phyloP scores from a whole-genome alignment of 371 early-diverging fungal species.

The Haplosporangium sp. region DNA sequence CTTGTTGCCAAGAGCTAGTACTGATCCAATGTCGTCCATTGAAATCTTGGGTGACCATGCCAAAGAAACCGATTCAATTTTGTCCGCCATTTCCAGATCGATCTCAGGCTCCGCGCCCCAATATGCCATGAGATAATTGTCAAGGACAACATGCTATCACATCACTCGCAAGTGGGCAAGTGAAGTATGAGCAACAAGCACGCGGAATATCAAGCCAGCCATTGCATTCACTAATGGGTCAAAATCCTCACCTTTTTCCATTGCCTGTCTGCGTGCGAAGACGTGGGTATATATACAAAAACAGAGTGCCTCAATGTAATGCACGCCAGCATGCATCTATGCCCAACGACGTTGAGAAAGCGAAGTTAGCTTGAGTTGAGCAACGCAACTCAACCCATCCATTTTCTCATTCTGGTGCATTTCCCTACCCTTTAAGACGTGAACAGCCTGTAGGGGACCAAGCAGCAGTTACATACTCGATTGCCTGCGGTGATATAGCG shows the following conservation, averaged over 20 bases:
- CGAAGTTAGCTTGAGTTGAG: neutral
- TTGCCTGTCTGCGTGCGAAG: conserved; percentile 19
- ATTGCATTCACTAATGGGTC: neutral
- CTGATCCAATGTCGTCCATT: conserved; percentile 27
- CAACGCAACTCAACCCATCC: too few species aligned
- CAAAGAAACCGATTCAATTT: conserved; percentile 32
- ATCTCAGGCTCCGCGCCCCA: conserved; percentile 23
- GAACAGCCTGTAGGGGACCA: conserved; percentile 54
- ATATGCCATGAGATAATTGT: conserved; percentile 14
- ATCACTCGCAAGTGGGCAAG: neutral
- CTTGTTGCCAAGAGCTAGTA: conserved; percentile 46
- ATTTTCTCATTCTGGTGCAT: too few species aligned
- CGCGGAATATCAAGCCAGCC: too few species aligned
- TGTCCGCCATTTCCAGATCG: conserved; percentile 24
- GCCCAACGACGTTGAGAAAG: too few species aligned
- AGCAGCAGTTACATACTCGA: conserved; percentile 24
- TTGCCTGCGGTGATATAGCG: conserved; percentile 3
- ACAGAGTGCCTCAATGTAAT: conserved; percentile 36
- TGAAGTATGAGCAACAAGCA: too few species aligned
- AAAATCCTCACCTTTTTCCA: conserved; percentile 33
- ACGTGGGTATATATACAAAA: conserved; percentile 23
- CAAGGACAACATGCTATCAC: conserved; percentile 26
- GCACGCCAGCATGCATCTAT: conserved; percentile 45
- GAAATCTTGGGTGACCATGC: conserved; percentile 52
- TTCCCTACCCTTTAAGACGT: conserved; percentile 27